Conservation (phyloP, 2,329 filamentous ascomycete species). For the Ophiostoma tasmaniense region DNA sequence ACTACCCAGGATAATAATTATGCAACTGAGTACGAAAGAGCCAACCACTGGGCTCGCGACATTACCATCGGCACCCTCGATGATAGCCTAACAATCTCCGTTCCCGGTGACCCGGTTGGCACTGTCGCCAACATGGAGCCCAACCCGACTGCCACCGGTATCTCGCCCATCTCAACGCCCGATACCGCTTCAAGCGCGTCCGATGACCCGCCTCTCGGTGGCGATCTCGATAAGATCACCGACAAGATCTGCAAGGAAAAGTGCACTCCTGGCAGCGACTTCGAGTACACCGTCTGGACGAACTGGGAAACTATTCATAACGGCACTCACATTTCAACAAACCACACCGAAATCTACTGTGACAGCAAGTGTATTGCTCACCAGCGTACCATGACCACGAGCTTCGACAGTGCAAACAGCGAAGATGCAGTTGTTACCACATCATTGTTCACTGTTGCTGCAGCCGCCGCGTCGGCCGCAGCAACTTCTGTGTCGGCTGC, state of each 20-base stretch:
- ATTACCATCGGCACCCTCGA: neutral
- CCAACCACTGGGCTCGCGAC: neutral
- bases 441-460: neutral
- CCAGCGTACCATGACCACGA: neutral
- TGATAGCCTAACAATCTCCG: neutral
- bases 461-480: neutral
- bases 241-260: neutral
- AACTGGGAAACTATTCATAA: neutral
- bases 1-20: neutral
- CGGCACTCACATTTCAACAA: neutral
- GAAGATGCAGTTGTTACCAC: neutral
- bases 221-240: conserved; percentile 4
- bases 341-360: conserved; percentile 4
- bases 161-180: neutral
- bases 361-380: neutral
- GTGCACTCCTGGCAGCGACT: neutral
- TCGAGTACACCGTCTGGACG: neutral
- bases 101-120: neutral
- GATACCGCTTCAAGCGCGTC: neutral
- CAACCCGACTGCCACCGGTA: neutral
- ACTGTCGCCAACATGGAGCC: neutral
- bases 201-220: neutral
- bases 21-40: neutral
- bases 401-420: neutral
- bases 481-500: neutral